These are phyloP conservation scores for Coelastrella sp. DNA, from an alignment of 139 green algal genomes.

Conservation along the genomic window DNA sequence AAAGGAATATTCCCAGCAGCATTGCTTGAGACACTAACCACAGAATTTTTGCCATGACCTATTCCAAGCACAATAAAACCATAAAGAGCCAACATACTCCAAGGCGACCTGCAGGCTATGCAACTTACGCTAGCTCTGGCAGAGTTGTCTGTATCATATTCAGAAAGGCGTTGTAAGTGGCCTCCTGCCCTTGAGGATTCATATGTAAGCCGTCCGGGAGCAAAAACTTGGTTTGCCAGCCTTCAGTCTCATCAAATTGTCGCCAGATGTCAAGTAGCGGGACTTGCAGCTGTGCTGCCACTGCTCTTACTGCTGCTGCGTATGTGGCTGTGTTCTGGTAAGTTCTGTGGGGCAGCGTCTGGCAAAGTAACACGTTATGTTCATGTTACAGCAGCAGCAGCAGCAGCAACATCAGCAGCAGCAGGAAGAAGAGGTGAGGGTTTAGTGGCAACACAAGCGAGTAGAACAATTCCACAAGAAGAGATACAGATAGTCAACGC, in stretches of 20 bases:
- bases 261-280: not conserved
- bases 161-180: not conserved
- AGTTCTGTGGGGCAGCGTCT: not conserved
- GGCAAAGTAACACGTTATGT: too few relatives aligned
- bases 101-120: not conserved
- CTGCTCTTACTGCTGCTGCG: not conserved
- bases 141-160: not conserved
- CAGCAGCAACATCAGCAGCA: too few relatives aligned
- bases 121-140: not conserved
- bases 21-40: not conserved
- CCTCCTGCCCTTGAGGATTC: not conserved
- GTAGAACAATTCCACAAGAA: too few relatives aligned
- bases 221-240: not conserved
- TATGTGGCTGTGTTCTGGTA: not conserved
- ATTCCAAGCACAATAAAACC: not conserved
- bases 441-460: too few relatives aligned
- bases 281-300: not conserved
- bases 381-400: too few relatives aligned
- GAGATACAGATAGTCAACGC: too few relatives aligned
- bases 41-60: too few relatives aligned
- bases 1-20: not conserved
- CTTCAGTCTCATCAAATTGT: not conserved
- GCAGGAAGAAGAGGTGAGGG: too few relatives aligned
- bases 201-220: constrained; percentile 8
- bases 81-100: not conserved